A percentile compares a stretch with the other conserved stretches of the same genome.
Evolutionary conservation across 2,329 filamentous ascomycete genomes (phyloP).

Genomic region (Calonectria fujianensis): DNA sequence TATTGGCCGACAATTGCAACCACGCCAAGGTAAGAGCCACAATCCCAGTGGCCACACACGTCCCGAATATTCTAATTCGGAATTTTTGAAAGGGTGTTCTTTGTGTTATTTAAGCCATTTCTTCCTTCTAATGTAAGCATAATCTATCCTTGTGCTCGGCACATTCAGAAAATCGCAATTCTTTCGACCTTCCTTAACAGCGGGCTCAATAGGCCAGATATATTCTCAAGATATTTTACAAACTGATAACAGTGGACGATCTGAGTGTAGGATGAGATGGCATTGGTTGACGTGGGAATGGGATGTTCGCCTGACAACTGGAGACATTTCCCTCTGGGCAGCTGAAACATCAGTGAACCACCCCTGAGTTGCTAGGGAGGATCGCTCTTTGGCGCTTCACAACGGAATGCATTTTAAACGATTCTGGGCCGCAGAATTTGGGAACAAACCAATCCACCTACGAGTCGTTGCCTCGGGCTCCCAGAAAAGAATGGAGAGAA

Average conservation of each 20-base stretch:
- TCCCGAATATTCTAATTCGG: no score
- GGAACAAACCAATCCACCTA: not conserved
- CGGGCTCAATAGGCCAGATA: no score
- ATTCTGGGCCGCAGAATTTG: not conserved
- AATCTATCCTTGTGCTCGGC: no score
- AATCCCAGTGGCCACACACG: no score
- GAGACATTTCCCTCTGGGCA: not conserved
- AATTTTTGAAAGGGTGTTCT: no score
- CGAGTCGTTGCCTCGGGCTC: not conserved
- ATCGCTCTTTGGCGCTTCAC: not conserved
- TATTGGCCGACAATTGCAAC: no score
- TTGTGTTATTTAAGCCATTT: no score
- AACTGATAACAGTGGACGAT: not conserved
- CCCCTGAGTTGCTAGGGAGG: not conserved
- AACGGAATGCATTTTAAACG: not conserved
- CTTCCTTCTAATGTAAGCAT: no score
- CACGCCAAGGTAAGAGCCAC: no score
- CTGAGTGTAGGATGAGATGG: not conserved
- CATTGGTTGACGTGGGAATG: not conserved
- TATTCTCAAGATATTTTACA: not conserved
- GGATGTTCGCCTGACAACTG: not conserved
- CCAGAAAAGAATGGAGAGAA: not conserved
- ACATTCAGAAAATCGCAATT: not conserved
- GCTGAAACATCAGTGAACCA: not conserved
- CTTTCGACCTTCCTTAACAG: no score